These are phyloP conservation scores for Tephrocybe sp. DNA, from an alignment of 768 basidiomycete species.

Conservation along the genomic window DNA sequence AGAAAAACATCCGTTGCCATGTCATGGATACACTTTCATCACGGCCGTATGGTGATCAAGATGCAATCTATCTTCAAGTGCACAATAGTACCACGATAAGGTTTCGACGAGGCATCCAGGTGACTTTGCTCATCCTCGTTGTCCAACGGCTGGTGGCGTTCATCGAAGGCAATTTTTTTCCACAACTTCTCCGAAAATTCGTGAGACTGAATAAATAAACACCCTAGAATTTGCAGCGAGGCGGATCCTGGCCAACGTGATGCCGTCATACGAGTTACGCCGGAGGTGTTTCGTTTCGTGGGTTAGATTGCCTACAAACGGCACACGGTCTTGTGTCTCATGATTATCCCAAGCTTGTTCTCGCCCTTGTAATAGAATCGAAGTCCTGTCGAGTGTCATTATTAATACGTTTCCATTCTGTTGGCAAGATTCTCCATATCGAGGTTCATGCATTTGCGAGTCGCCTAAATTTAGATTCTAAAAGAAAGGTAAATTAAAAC, in stretches of 20 bases:
- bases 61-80: not conserved
- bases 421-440: not conserved
- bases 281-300: not conserved
- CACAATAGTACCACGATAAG: not conserved
- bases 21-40: not conserved
- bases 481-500: not conserved
- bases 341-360: not conserved
- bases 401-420: not conserved
- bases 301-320: not conserved
- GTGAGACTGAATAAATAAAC: not conserved
- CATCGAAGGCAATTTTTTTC: not conserved
- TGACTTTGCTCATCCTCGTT: not conserved
- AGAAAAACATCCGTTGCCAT: too few relatives aligned
- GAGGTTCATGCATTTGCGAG: not conserved
- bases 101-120: not conserved
- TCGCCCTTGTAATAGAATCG: not conserved
- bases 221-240: not conserved
- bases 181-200: not conserved
- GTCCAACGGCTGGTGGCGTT: constrained; percentile 1
- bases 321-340: not conserved
- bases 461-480: constrained; percentile 2
- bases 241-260: not conserved
- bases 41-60: not conserved
- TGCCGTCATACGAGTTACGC: not conserved
- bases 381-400: not conserved